phyloP scores from a whole-genome alignment of 192 early-diverging fungal genomes.

The Podila horticola region DNA sequence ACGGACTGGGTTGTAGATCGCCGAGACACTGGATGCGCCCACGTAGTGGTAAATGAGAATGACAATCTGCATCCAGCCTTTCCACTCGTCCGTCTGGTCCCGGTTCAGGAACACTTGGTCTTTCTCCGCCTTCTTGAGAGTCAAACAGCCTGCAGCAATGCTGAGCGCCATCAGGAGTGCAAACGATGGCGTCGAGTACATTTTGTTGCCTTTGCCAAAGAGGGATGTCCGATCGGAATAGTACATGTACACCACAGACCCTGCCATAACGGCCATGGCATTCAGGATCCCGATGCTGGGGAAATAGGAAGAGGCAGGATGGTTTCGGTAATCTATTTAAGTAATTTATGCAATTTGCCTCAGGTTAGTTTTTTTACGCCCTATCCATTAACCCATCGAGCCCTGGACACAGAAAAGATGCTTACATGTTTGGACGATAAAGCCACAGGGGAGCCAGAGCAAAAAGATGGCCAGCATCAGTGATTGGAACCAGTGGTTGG shows the following conservation, averaged over 20 bases:
- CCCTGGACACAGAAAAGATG: background rate
- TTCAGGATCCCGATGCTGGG: slow-evolving; percentile 56
- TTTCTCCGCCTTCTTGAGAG: slow-evolving; percentile 54
- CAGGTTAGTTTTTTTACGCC: slow-evolving; percentile 28
- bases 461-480: slow-evolving; percentile 53
- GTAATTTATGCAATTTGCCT: background rate
- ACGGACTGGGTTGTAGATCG: slow-evolving; percentile 79
- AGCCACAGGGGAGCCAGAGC: slow-evolving; percentile 50
- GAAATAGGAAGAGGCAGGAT: slow-evolving; percentile 7
- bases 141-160: slow-evolving; percentile 55
- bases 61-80: slow-evolving; percentile 87
- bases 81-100: slow-evolving; percentile 88
- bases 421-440: slow-evolving; percentile 27
- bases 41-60: slow-evolving; percentile 79
- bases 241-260: slow-evolving; percentile 68
- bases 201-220: slow-evolving; percentile 75
- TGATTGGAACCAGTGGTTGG: slow-evolving; percentile 54
- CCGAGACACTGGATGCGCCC: slow-evolving; percentile 68
- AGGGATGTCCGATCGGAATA: slow-evolving; percentile 74
- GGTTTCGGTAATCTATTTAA: slow-evolving; percentile 18
- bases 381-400: background rate
- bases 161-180: slow-evolving; percentile 50
- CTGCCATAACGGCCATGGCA: slow-evolving; percentile 62
- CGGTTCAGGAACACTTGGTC: slow-evolving; percentile 72
- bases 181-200: slow-evolving; percentile 60